phyloP scores from a whole-genome alignment of 192 early-diverging fungal species.

The Linnemannia zychae region DNA sequence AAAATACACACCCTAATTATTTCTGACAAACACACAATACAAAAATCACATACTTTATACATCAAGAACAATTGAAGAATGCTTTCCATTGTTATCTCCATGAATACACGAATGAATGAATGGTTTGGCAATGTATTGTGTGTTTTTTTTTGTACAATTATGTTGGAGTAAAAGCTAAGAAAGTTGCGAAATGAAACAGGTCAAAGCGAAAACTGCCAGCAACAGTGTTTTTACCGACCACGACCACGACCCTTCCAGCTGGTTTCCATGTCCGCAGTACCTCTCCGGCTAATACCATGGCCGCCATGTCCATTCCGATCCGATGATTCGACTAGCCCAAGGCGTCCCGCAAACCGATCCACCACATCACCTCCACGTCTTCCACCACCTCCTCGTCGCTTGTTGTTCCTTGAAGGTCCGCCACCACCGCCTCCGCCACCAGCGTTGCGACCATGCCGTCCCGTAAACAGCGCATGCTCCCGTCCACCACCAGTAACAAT shows the following conservation, averaged over 20 bases:
- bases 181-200: neutral
- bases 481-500: conserved; percentile 37
- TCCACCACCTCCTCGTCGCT: conserved; percentile 25
- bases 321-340: conserved; percentile 26
- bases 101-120: neutral
- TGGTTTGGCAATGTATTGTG: neutral
- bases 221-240: conserved; percentile 16
- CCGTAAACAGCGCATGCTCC: conserved; percentile 13
- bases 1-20: neutral
- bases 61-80: neutral
- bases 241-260: conserved; percentile 49
- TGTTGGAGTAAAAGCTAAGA: neutral
- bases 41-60: too few relatives aligned
- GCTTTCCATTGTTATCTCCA: neutral
- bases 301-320: conserved; percentile 7
- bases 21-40: neutral
- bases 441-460: neutral
- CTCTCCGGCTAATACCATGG: conserved; percentile 12
- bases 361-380: neutral
- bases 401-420: conserved; percentile 41
- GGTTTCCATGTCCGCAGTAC: conserved; percentile 15
- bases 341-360: conserved; percentile 26
- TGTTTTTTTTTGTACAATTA: neutral
- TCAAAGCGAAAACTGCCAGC: neutral
- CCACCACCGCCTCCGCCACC: conserved; percentile 26